Base-by-base conservation (phyloP, 345 rosid species). In the Hypericum perforatum region DNA sequence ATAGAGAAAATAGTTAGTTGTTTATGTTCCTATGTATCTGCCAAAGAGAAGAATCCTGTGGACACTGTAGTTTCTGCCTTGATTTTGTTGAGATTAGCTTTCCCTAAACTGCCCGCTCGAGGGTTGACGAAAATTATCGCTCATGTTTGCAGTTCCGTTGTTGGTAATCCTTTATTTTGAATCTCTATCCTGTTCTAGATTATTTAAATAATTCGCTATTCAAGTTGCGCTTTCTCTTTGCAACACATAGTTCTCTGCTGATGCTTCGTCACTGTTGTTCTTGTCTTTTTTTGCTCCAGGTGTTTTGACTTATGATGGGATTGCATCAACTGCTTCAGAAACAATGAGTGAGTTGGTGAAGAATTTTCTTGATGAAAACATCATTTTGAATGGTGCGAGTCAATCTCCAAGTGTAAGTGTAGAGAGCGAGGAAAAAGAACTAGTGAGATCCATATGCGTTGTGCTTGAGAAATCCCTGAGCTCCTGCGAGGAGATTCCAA, bases 261-360 rank as follows among this genome's bases (percentile, higher is more conserved):
- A 15, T 43, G 43, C 11, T 57, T 52, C 12, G 13, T 47, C 16
- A 29, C 47, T 38, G 39, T 42, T 49, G 39, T 3, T 44, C 36
- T 22, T 16, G 29, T 16, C 14, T 32, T 7, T 13, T n/a, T 29
- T 53, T 51, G 58, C 13, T 65, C 36, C 63, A 90, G 98, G 89
- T 66, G 83, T 85, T 74, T 65, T 87, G 69, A 72, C 63, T 66
- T 78, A 66, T 38, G 73, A 63, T 40, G 64, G 64, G 14, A 52
- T 59, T 61, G 82, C 98, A 69, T 75, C 82, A 32, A 76, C 71
- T 57, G 82, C 84, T 62, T 74, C 86, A 44, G 41, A 46, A 61
- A 66, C 76, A 62, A 36, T 87, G 52, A 91, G 70, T 72, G 79
- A 85, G 57, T 61, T 91, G 80, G 73, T 91, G 55, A 71, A 53